Evolutionary conservation across 331 rosid species (phyloP), one percentile per base, ranked within the genome.

Genomic region (Pyrus hybrid): DNA sequence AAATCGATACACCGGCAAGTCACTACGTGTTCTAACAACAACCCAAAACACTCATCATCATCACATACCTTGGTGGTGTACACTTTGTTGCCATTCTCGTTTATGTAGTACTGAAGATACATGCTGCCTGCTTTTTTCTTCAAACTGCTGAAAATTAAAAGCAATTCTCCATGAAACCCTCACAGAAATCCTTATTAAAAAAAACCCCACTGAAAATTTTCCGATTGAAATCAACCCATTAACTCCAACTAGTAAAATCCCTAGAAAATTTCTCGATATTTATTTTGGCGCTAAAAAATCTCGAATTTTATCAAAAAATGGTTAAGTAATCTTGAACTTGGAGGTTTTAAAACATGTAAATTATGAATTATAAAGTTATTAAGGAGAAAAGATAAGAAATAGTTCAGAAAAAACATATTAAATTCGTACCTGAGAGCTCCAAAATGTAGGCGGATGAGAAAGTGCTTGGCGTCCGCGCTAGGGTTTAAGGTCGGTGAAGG

Each of bases 41-140:
- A 28, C 26, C 47, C 5, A 28, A 60, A 67, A 18, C 6, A 32
- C 6, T 2, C 13, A 18, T 37, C 33, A 43, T 58, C 33, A 63
- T 63, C 11, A 41, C 77, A 35, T 29, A 92, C 97, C 99, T 94
- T 94, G 0, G 97, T 87, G 30, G 97, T 92, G 89, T 92, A 94
- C 73, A 94, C 97, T 68, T 94, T 94, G 77, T 90, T 91, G 18
- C 97, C 97, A 45, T 92, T 90, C 17, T 94, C 97, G 69, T 90
- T 94, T 11, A 92, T 92, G 87, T 94, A 94, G 79, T 29, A 88
- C 74, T 90, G 97, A 73, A 94, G 99, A 87, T 92, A 94, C 99
- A 94, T 92, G 63, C 61, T 80, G 0, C 23, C 83, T 22, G 22
- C 67, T 58, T 21, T 17, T n/a, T 22, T 17, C 2, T 2, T 82